These are phyloP conservation scores for Scutellaria galericulata DNA, from an alignment of 257 asterid genomes.

Conservation along the genomic window DNA sequence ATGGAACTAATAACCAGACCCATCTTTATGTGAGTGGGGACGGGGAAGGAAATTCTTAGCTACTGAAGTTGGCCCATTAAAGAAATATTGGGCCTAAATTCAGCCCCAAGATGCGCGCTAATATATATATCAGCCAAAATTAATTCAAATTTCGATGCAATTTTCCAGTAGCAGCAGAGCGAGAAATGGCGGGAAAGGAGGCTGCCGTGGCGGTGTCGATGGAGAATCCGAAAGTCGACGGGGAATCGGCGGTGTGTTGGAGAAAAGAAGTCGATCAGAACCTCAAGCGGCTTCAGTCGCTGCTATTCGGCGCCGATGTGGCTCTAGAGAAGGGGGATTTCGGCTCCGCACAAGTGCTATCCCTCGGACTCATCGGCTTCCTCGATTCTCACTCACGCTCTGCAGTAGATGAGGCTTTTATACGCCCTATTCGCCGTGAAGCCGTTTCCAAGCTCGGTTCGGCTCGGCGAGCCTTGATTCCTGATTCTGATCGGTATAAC, in stretches of 20 bases:
- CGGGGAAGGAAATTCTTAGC: no score
- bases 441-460: constrained; percentile 67
- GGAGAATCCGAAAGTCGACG: constrained; percentile 45
- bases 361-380: constrained; percentile 86
- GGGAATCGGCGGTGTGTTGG: constrained; percentile 63
- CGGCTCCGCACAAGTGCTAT: constrained; percentile 66
- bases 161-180: background rate
- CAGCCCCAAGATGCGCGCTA: background rate
- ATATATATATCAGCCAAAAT: background rate
- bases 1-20: no score
- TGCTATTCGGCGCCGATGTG: constrained; percentile 78
- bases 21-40: no score
- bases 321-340: constrained; percentile 82
- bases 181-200: constrained; percentile 80
- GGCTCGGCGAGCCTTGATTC: constrained; percentile 65
- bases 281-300: constrained; percentile 85
- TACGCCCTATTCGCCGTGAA: constrained; percentile 83
- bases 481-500: constrained; percentile 76
- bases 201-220: constrained; percentile 31
- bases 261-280: constrained; percentile 79
- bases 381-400: constrained; percentile 80
- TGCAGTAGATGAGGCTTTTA: constrained; percentile 67
- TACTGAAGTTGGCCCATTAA: background rate
- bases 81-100: constrained; percentile 5
- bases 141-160: background rate